Evolutionary conservation across 208 protist genomes (phyloP).

Genomic region (Vickermania ingenoplastis): DNA sequence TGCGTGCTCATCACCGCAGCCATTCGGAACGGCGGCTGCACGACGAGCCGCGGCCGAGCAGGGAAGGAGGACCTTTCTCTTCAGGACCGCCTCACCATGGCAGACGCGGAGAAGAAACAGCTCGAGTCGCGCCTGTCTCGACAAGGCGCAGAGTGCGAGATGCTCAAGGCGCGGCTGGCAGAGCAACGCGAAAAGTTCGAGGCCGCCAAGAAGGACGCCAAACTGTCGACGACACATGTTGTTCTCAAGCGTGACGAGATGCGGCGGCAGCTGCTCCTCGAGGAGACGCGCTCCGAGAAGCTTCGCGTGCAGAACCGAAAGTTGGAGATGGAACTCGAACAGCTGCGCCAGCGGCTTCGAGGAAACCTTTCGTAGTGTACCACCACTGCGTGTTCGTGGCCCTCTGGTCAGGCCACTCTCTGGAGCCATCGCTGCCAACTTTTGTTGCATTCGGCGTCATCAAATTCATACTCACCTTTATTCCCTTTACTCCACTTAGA

Average conservation of each 20-base stretch:
- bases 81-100: constrained; percentile 26
- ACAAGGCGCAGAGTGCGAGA: constrained; percentile 30
- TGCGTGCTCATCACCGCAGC: constrained; percentile 43
- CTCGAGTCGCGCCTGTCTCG: constrained; percentile 31
- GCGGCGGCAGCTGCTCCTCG: constrained; percentile 65
- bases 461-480: too few species aligned
- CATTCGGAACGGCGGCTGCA: constrained; percentile 34
- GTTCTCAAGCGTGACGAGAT: constrained; percentile 63
- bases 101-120: constrained; percentile 40
- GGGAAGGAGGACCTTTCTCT: constrained; percentile 18
- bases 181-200: constrained; percentile 33
- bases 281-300: constrained; percentile 64
- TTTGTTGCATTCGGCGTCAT: too few species aligned
- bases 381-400: too few species aligned
- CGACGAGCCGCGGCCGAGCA: constrained; percentile 1
- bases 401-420: too few species aligned
- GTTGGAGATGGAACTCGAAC: constrained; percentile 59
- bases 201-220: constrained; percentile 31
- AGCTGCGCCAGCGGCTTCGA: constrained; percentile 22
- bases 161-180: constrained; percentile 33
- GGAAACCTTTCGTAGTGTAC: constrained; percentile 10
- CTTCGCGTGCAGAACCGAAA: constrained; percentile 51
- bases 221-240: constrained; percentile 29
- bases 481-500: too few species aligned
- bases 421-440: too few species aligned